Base-by-base conservation (phyloP, 805 yeast genomes). In the Wickerhamomyces alni region DNA sequence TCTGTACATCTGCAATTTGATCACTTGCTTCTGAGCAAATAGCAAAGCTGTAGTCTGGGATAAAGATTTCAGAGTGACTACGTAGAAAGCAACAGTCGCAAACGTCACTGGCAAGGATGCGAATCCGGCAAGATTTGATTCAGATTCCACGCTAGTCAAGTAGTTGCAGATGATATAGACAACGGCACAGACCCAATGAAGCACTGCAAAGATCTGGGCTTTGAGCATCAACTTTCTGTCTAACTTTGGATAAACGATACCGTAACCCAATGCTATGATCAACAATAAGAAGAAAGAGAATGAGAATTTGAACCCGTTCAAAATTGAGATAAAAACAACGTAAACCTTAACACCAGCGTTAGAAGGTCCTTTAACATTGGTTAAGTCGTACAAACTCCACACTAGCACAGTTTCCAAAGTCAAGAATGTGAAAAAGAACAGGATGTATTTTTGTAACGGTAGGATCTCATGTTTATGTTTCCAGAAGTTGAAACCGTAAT, bases 201-300 rank as follows among this genome's bases (percentile, higher is more conserved):
- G 61, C 5, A 58, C 72, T 1, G 85, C 75, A 37, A 81, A 69
- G 12, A 77, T 59, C 52, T 80, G 73, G 58, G 87, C 77, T 59
- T 71, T 78, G 52, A 80, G 68, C 96, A 93, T 87, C 22, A 72
- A 54, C 40, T 77, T 75, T 59, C 77, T 76, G 35, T 88, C 85
- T 44, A 93, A 72, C 46, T 88, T 82, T 34, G 96, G 88, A 55
- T 77, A 79, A 36, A 93, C 98, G 35, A 93, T 88, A 46, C 98
- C 97, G 63, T 89, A 93, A 30, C 99, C 99, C 48, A 89, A 69
- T 12, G 94, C 74, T 40, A 93, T 91, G 52, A 87, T 82, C 47
- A 91, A 69, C 40, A 93, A 69, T 52, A 93, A 66, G 66, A 91
- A 93, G 63, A 91, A 83, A 8, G 96, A 85, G 59, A 87, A 86